Base-by-base conservation (phyloP, 2,329 filamentous ascomycete species). In the Cytospora piceicola region DNA sequence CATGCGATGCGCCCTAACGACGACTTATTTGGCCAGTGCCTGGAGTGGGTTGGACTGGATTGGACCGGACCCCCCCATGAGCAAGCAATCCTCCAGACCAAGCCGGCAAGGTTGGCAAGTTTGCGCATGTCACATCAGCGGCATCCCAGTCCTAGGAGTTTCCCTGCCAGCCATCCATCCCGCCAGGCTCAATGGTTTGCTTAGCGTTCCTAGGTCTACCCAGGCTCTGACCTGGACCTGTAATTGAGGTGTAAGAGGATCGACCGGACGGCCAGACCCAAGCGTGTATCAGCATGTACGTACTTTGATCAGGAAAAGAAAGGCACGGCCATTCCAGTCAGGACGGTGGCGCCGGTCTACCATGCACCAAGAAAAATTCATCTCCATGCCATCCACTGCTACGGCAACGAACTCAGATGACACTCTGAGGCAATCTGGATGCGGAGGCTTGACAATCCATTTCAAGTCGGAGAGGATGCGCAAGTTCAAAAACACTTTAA, bases 101-200 rank as follows among this genome's bases (percentile, higher is more conserved):
- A 55, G 49, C 52, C 60, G 64, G 61, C 61, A 63, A 55, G 36
- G 63, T 58, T 52, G 65, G 58, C 27, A 64, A 57, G 53, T 64
- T 61, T 64, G 65, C 56, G 61, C 65, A 64, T 42, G 58, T 61
- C 57, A 56, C 65, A 61, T 34, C 62, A 64, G 61, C 61, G 57
- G 34, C 59, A 63, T 52, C 61, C 61, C 53, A 51, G 53, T 55
- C 29, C 22, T 63, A 36, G 61, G 61, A 51, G 61, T 63, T 57
- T 57, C 61, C 53, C 61, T 24, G 62, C 55, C 62, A 60, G 55
- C 56, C 53, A 34, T 30, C 63, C 54, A 57, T 34, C 51, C 52
- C 58, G 36, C 57, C 27, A 29, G 27, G 27, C 36, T 64, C 39
- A 52, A 42, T 62, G 63, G 53, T 49, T 24, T 14, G 4, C n/a